Base-by-base conservation (phyloP, 495 filamentous ascomycete species). In the Letharia lupina region DNA sequence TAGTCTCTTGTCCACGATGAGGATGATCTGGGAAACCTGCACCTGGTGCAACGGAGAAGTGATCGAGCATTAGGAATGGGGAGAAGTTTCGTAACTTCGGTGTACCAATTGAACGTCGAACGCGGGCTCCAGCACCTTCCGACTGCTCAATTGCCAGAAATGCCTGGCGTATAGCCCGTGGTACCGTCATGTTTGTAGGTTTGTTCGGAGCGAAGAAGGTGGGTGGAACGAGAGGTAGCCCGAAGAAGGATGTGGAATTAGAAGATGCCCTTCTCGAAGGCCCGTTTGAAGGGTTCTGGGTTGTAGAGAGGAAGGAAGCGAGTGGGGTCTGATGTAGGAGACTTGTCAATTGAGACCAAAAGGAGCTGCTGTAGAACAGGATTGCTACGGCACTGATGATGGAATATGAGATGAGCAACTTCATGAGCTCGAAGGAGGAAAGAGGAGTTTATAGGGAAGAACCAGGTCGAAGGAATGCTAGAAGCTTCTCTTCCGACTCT, bases 11-110 rank as follows among this genome's bases (percentile, higher is more conserved):
- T 35, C 86, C 84, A 48, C 87, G 83, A 75, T 90, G 87, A 3
- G 87, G 87, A 72, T 96, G 91, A 75, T 96, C 91, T 0, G 91
- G 91, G 75, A 96, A 96, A 8, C 93, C 93, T 31, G 93, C 89
- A 58, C 89, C 90, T 23, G 87, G 86, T 40, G 84, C 82, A 70
- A 92, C 85, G 54, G 81, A 84, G 81, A 96, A 96, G 78, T 97
- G 91, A 75, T 98, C 93, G 35, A 97, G 89, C 93, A 98, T 96
- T 18, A 98, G 83, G 80, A 98, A 98, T 15, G 93, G 93, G 28
- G 85, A 88, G 79, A 98, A 89, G 77, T 96, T 91, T 72, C 88
- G 84, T 6, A 97, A 82, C 67, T 89, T 83, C 9, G 89, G 81
- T 4, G 90, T 95, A 61, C 93, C 93, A 72, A 98, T 91, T 40